Conservation (phyloP, 495 filamentous ascomycete species). For the Penicillium desertorum region DNA sequence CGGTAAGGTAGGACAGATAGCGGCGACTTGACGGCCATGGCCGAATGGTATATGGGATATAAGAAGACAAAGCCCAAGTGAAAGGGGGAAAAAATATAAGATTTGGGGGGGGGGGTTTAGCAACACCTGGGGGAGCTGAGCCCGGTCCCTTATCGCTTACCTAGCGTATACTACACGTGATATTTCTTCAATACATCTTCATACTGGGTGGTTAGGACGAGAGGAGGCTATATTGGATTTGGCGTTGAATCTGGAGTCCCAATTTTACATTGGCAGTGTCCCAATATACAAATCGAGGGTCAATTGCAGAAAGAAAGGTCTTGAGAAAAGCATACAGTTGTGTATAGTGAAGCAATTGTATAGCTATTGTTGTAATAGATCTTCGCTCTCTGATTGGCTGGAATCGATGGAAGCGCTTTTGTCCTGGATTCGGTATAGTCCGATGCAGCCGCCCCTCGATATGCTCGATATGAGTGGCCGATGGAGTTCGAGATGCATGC, state of each 20-base stretch:
- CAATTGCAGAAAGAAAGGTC: neutral
- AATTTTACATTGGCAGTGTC: neutral
- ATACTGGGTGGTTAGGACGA: slow-evolving; percentile 1
- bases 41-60: slow-evolving; percentile 9
- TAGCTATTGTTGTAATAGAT: slow-evolving; percentile 4
- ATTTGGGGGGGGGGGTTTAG: slow-evolving; percentile 1
- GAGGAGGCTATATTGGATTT: neutral
- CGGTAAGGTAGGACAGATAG: slow-evolving; percentile 29
- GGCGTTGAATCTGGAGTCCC: neutral
- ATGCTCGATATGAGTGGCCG: slow-evolving; percentile 8
- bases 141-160: slow-evolving; percentile 10
- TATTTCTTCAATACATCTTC: slow-evolving; percentile 2
- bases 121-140: slow-evolving; percentile 2
- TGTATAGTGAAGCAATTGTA: slow-evolving; percentile 4
- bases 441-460: neutral
- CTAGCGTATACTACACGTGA: slow-evolving; percentile 14
- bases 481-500: slow-evolving; percentile 3
- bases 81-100: neutral
- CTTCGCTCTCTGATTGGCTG: neutral
- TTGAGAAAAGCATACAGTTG: neutral
- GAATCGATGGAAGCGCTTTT: slow-evolving; percentile 4
- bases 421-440: slow-evolving; percentile 9
- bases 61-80: slow-evolving; percentile 1
- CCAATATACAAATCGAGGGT: neutral
- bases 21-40: slow-evolving; percentile 38